Evolutionary conservation across 192 early-diverging fungal species (phyloP).

Genomic region (Podila minutissima): DNA sequence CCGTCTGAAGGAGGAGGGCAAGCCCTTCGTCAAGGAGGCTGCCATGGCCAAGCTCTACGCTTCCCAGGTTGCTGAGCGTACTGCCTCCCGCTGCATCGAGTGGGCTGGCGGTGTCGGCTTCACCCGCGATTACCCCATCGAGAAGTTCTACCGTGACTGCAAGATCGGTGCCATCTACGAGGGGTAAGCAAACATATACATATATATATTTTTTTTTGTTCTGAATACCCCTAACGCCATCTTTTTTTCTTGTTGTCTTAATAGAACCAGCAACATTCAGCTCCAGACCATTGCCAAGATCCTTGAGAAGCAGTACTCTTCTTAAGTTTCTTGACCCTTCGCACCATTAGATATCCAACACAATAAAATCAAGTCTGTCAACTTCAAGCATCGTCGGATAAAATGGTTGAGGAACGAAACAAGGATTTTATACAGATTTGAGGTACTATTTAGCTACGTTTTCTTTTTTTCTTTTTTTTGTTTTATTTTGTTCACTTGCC

Average conservation of each 20-base stretch:
- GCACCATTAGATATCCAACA: neutral
- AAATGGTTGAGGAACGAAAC: neutral
- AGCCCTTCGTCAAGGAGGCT: conserved; percentile 93
- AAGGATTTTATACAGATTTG: too few relatives aligned
- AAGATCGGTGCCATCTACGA: conserved; percentile 99
- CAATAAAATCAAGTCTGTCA: neutral
- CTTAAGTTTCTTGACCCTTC: conserved; percentile 10
- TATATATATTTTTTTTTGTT: too few relatives aligned
- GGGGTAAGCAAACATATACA: conserved; percentile 53
- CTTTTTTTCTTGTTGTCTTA: neutral
- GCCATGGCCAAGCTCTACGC: conserved; percentile 99
- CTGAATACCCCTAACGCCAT: neutral
- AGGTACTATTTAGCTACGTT: neutral
- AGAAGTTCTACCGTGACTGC: conserved; percentile 97
- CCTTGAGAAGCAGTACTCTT: conserved; percentile 52
- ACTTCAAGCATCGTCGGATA: neutral
- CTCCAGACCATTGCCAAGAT: conserved; percentile 88
- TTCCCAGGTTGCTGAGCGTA: conserved; percentile 92
- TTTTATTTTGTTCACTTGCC: neutral
- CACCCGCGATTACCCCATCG: conserved; percentile 88
- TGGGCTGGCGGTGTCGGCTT: conserved; percentile 99
- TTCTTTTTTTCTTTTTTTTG: too few relatives aligned
- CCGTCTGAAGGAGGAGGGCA: conserved; percentile 92
- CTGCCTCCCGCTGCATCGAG: conserved; percentile 91
- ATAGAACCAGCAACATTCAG: conserved; percentile 93